Percentiles rank a stretch among this genome's conserved stretches.
Evolutionary conservation across 768 basidiomycete species (phyloP).

Genomic region (Russula compacta): DNA sequence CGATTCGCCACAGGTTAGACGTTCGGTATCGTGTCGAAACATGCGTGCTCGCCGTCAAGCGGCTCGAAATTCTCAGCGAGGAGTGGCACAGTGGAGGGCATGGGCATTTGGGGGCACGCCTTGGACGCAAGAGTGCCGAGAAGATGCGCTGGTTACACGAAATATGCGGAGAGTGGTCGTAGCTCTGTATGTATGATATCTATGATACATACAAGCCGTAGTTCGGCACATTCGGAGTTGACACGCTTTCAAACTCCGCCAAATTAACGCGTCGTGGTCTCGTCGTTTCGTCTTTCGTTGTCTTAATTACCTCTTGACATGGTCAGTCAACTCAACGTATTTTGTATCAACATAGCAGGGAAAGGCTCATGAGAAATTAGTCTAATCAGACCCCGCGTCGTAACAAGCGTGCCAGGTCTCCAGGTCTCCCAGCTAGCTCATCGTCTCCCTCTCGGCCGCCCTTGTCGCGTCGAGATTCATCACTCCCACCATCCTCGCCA

Average conservation of each 20-base stretch:
- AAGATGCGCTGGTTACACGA: constrained; percentile 46
- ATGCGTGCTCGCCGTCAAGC: constrained; percentile 41
- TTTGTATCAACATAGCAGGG: too few species aligned
- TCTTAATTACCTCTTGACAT: background rate
- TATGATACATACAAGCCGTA: background rate
- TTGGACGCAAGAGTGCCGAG: constrained; percentile 31
- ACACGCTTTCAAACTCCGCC: constrained; percentile 20
- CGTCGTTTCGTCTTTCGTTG: too few species aligned
- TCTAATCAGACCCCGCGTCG: constrained; percentile 20
- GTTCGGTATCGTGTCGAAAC: constrained; percentile 42
- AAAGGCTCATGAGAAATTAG: background rate
- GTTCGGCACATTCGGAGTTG: constrained; percentile 17
- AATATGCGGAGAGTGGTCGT: constrained; percentile 40
- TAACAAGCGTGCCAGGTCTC: constrained; percentile 20
- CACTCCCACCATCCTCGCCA: constrained; percentile 72
- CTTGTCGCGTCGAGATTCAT: constrained; percentile 40
- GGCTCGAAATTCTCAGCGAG: constrained; percentile 30
- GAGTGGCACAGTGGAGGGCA: constrained; percentile 10
- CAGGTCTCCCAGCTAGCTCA: constrained; percentile 22
- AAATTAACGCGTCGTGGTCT: constrained; percentile 16
- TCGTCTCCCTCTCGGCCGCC: constrained; percentile 39
- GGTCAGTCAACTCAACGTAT: background rate
- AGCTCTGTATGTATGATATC: background rate
- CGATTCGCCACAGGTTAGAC: constrained; percentile 37
- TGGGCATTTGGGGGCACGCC: constrained; percentile 4